Evolutionary conservation across 257 asterid genomes (phyloP).

Genomic region (Scutellaria barbata): DNA sequence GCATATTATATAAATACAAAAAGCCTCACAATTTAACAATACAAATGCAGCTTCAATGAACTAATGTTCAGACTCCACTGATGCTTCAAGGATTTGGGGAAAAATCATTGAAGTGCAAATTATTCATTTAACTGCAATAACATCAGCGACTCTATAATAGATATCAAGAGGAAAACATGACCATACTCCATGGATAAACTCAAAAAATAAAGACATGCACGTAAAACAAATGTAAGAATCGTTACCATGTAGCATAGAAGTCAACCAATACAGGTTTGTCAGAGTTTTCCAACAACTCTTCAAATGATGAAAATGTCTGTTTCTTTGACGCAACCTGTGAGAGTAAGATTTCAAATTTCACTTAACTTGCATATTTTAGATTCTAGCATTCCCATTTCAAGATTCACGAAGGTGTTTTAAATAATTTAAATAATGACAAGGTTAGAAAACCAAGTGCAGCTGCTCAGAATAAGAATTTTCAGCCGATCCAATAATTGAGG

Average conservation of each 20-base stretch:
- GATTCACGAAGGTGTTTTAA: not conserved
- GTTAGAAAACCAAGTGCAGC: not conserved
- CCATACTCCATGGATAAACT: slow-evolving; percentile 10
- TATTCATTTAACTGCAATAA: slow-evolving; percentile 11
- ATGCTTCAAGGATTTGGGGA: not conserved
- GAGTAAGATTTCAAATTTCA: slow-evolving; percentile 16
- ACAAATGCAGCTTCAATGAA: slow-evolving; percentile 14
- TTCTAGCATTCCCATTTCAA: not conserved
- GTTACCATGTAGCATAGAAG: slow-evolving; percentile 96
- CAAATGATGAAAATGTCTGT: slow-evolving; percentile 79
- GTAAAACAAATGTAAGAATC: slow-evolving; percentile 15
- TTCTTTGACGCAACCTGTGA: slow-evolving; percentile 86
- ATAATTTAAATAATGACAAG: not conserved
- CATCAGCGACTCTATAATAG: slow-evolving; percentile 5
- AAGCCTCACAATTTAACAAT: slow-evolving; percentile 11
- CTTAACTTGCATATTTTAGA: not conserved
- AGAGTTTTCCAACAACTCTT: slow-evolving; percentile 72
- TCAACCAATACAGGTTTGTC: slow-evolving; percentile 91
- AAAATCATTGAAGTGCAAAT: not conserved
- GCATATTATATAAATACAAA: not conserved
- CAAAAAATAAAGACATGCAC: not conserved
- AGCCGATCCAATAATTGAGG: not conserved
- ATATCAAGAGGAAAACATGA: slow-evolving; percentile 11
- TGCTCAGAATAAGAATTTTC: not conserved
- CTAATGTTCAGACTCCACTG: not conserved